phyloP scores from a whole-genome alignment of 331 rosid species.

The Saraca asoca region DNA sequence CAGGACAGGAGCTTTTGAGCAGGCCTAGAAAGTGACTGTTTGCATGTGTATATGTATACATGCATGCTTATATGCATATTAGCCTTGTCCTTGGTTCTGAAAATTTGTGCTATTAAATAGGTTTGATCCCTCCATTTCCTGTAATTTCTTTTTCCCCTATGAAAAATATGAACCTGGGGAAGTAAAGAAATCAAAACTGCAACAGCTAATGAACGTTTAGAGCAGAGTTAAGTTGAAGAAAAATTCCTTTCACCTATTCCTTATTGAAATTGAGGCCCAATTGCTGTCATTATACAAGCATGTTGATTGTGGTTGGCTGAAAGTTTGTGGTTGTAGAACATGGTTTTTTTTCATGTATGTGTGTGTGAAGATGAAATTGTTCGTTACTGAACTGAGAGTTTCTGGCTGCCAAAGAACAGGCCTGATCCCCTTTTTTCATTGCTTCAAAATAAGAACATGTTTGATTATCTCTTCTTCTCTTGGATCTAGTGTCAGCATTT shows the following conservation, averaged over 20 bases:
- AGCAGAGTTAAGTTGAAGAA: not conserved
- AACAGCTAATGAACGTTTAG: not conserved
- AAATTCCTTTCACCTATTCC: not conserved
- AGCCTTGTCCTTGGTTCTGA: conserved; percentile 5
- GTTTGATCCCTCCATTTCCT: not conserved
- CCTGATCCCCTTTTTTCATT: not conserved
- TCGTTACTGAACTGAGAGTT: conserved; percentile 1
- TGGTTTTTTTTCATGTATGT: not conserved
- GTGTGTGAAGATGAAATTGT: not conserved
- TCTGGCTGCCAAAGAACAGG: conserved; percentile 10
- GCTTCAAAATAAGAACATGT: not conserved
- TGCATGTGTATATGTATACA: conserved; percentile 4
- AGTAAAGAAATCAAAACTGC: conserved; percentile 6
- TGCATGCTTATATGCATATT: conserved; percentile 4
- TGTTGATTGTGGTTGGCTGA: not conserved
- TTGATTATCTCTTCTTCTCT: conserved; percentile 14
- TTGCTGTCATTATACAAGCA: conserved; percentile 12
- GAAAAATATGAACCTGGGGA: not conserved
- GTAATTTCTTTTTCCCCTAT: not conserved
- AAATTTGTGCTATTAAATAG: not conserved
- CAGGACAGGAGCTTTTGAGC: not conserved
- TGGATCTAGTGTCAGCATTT: conserved; percentile 18
- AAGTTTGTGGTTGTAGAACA: not conserved
- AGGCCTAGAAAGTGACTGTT: not conserved
- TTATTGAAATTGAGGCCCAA: no score